Conservation (phyloP, 257 asterid species). For the Henckelia pumila region DNA sequence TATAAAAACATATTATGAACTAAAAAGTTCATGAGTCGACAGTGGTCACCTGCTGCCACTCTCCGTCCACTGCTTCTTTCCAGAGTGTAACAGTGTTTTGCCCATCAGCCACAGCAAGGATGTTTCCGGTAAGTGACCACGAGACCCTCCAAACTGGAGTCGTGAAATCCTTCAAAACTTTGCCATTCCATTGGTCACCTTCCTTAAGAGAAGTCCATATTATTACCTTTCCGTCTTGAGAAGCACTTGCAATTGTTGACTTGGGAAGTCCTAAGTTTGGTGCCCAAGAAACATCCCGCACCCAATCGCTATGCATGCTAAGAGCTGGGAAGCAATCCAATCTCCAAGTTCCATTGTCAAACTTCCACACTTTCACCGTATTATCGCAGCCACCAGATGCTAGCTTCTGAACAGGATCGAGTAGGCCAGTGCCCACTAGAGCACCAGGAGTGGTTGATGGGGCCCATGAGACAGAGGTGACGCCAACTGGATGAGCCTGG, state of each 20-base stretch:
- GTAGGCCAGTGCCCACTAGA: conserved; percentile 41
- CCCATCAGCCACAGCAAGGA: conserved; percentile 71
- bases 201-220: conserved; percentile 55
- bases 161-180: conserved; percentile 55
- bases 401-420: conserved; percentile 50
- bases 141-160: conserved; percentile 66
- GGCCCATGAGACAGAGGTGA: conserved; percentile 76
- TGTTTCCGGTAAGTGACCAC: conserved; percentile 70
- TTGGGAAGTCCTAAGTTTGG: conserved; percentile 71
- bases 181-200: conserved; percentile 60
- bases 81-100: conserved; percentile 56
- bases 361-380: conserved; percentile 70
- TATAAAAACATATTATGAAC: neutral
- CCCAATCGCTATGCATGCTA: conserved; percentile 66
- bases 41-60: conserved; percentile 61
- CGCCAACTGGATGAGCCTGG: conserved; percentile 72
- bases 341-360: conserved; percentile 53
- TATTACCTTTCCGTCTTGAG: conserved; percentile 59
- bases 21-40: conserved; percentile 35
- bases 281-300: conserved; percentile 72
- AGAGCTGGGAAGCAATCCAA: conserved; percentile 71
- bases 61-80: conserved; percentile 68
- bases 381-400: conserved; percentile 74
- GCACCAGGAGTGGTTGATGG: conserved; percentile 63
- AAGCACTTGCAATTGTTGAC: conserved; percentile 63